phyloP scores from a whole-genome alignment of 2,329 filamentous ascomycete species.

The Chlorencoelia australis region DNA sequence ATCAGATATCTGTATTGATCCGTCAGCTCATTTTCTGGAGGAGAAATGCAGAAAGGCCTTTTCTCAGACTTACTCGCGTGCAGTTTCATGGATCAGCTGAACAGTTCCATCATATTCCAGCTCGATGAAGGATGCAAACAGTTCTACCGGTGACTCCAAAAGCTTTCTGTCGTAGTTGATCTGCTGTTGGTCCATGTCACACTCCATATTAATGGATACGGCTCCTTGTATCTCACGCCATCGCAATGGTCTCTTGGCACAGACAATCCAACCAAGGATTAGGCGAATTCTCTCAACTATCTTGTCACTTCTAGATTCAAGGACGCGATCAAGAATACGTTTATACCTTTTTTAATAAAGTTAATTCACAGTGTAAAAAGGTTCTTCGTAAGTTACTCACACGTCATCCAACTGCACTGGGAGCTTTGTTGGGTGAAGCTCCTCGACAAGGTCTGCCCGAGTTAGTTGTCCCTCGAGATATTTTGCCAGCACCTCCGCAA shows the following conservation, averaged over 20 bases:
- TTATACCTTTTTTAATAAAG: too few species aligned
- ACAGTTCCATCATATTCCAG: slow-evolving; percentile 22
- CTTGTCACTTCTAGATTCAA: slow-evolving; percentile 4
- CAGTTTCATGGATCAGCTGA: slow-evolving; percentile 30
- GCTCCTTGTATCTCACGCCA: slow-evolving; percentile 34
- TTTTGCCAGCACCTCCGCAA: slow-evolving; percentile 24
- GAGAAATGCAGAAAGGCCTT: neutral
- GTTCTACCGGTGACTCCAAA: slow-evolving; percentile 30
- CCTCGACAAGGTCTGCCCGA: too few species aligned
- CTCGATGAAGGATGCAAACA: slow-evolving; percentile 18
- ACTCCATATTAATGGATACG: slow-evolving; percentile 27
- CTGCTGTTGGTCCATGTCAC: slow-evolving; percentile 19
- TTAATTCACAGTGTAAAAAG: too few species aligned
- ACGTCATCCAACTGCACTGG: too few species aligned
- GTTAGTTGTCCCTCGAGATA: too few species aligned
- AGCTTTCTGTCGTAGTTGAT: slow-evolving; percentile 24
- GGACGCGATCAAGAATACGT: slow-evolving; percentile 4
- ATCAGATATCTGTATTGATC: slow-evolving; percentile 3
- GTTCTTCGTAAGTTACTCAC: too few species aligned
- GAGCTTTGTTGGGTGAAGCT: too few species aligned
- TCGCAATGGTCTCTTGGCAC: slow-evolving; percentile 30
- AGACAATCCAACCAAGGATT: slow-evolving; percentile 31
- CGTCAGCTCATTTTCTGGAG: neutral
- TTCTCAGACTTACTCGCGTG: slow-evolving; percentile 22
- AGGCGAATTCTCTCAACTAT: slow-evolving; percentile 5